Evolutionary conservation across 257 asterid genomes (phyloP), one percentile per base, ranked within the genome.

Genomic region (Penstemon barbatus): DNA sequence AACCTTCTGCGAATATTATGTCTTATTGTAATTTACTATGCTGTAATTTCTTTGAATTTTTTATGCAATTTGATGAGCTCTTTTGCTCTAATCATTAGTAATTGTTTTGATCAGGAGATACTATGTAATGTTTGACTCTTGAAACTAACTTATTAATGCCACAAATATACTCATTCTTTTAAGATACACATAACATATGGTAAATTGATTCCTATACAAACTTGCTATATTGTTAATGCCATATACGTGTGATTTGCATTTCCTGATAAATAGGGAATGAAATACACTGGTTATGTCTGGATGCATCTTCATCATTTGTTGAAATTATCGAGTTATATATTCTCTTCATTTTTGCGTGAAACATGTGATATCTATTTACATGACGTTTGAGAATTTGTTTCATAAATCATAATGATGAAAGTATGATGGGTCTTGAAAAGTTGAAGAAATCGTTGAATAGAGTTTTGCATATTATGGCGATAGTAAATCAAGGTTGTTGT

Each of bases 1-100:
- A 48, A 25, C 19, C 69, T 40, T 12, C 10, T 57, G 69, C 55
- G 56, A 5, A 57, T 61, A 19, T 59, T 18, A 10, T 58, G 52
- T 63, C 53, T 39, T 66, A 67, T 68, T 50, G 63, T 42, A 56
- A 43, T 59, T 63, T 45, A 45, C 63, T 59, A 57, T 49, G 41
- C 62, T 39, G 49, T 55, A 55, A 11, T 61, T 41, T 25, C 18
- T 54, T 25, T 2, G 58, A 13, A 57, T 36, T 48, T 5, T 57
- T 3, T 54, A 4, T 36, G 67, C 48, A 66, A 71, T 55, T 53
- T 69, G 9, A 63, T 69, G 65, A 67, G 71, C 58, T 3, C 33
- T 37, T 63, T 49, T 65, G 60, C 33, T 48, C 42, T 46, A 10
- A 46, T 63, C 37, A 33, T 25, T 25, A 25, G 33, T 25, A 5